These are phyloP conservation scores for Colletotrichum sidae DNA, from an alignment of 2,329 filamentous ascomycete genomes.

Conservation along the genomic window DNA sequence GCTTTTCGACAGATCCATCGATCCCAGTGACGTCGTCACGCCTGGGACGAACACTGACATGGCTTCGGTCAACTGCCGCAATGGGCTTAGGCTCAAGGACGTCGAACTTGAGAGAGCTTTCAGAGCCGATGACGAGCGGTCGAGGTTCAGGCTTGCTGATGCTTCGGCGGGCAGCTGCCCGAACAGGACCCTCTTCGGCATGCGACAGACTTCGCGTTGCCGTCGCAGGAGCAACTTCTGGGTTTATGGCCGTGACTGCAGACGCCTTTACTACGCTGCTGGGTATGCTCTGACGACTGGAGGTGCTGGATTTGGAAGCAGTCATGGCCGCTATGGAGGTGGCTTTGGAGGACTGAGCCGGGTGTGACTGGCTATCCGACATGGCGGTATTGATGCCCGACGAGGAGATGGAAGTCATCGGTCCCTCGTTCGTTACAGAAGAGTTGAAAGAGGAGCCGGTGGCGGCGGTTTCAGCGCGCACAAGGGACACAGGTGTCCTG, in stretches of 20 bases:
- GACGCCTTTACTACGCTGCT: slow-evolving; percentile 55
- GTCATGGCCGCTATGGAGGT: slow-evolving; percentile 61
- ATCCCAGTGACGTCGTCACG: slow-evolving; percentile 58
- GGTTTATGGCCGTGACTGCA: slow-evolving; percentile 55
- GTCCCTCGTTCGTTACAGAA: slow-evolving; percentile 46
- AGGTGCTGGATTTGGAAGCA: slow-evolving; percentile 55
- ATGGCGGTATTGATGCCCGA: slow-evolving; percentile 47
- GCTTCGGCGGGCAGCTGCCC: slow-evolving; percentile 53
- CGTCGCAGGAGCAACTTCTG: slow-evolving; percentile 61
- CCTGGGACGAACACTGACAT: slow-evolving; percentile 43
- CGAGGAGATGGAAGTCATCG: slow-evolving; percentile 52
- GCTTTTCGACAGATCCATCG: slow-evolving; percentile 58
- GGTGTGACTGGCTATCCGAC: slow-evolving; percentile 55
- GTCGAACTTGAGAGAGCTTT: slow-evolving; percentile 55
- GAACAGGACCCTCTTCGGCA: slow-evolving; percentile 57
- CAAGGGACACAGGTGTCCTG: slow-evolving; percentile 54
- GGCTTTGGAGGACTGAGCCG: slow-evolving; percentile 58
- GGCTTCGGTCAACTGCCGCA: slow-evolving; percentile 42
- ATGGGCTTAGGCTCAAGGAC: slow-evolving; percentile 49
- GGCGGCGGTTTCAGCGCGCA: slow-evolving; percentile 53
- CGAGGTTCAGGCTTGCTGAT: slow-evolving; percentile 57
- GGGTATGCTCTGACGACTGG: slow-evolving; percentile 53
- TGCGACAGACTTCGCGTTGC: slow-evolving; percentile 55
- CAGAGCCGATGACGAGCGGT: slow-evolving; percentile 48
- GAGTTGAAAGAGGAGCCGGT: slow-evolving; percentile 49